Evolutionary conservation across 2,329 filamentous ascomycete genomes (phyloP).

Genomic region (Aspergillus carbonarius): DNA sequence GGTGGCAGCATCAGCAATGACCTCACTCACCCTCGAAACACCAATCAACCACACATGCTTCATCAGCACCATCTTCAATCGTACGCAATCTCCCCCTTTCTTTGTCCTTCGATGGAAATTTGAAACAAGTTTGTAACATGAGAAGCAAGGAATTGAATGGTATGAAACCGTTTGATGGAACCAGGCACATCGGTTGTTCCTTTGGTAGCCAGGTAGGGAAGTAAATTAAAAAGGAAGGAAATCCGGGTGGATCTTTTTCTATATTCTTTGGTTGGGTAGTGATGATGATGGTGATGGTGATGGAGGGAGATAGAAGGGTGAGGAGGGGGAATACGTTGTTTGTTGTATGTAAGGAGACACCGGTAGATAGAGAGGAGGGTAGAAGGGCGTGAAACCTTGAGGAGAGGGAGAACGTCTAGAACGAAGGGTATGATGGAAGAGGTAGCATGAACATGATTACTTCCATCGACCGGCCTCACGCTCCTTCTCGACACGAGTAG

Average conservation of each 20-base stretch:
- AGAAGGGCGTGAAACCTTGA: neutral
- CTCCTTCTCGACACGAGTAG: constrained; percentile 40
- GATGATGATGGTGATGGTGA: neutral
- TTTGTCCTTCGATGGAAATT: no score
- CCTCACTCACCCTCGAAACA: no score
- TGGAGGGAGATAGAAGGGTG: neutral
- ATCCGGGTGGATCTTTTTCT: neutral
- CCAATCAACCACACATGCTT: no score
- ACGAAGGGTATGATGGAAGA: no score
- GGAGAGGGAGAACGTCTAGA: neutral
- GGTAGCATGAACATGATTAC: neutral
- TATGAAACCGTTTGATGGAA: neutral
- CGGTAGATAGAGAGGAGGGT: neutral
- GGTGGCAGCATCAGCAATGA: no score
- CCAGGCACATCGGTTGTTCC: no score
- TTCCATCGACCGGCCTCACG: constrained; percentile 38
- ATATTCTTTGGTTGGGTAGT: neutral
- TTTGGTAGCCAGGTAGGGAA: neutral
- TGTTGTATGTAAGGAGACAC: neutral
- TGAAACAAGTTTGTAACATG: no score
- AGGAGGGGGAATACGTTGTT: neutral
- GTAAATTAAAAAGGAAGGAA: neutral
- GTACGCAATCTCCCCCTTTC: no score
- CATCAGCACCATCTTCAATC: no score
- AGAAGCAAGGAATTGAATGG: constrained; percentile 1